Percentiles rank a stretch among this genome's conserved stretches.
These are phyloP conservation scores for Herpetomonas muscarum DNA, from an alignment of 208 protist genomes.

Conservation along the genomic window DNA sequence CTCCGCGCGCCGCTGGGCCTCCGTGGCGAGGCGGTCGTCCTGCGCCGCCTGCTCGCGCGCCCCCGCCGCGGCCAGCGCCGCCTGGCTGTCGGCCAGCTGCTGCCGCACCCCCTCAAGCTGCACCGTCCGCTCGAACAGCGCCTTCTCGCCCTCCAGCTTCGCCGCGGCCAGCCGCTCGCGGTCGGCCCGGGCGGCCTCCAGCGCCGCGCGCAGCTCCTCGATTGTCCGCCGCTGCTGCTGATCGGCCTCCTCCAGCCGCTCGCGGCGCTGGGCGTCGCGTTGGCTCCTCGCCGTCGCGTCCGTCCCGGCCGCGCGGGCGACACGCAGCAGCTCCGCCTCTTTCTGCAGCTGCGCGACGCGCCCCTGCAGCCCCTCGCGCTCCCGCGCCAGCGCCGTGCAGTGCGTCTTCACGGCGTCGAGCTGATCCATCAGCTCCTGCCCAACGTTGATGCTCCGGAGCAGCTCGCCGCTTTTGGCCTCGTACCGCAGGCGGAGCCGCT, in stretches of 20 bases:
- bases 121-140: conserved; percentile 2
- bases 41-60: background rate
- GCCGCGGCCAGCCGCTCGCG: background rate
- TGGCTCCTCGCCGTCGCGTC: background rate
- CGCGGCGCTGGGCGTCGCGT: background rate
- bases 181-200: conserved; percentile 4
- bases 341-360: background rate
- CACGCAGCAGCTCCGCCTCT: background rate
- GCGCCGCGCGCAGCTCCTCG: background rate
- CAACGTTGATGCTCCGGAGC: conserved; percentile 67
- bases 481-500: conserved; percentile 37
- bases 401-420: conserved; percentile 51
- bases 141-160: background rate
- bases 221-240: background rate
- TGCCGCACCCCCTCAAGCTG: background rate
- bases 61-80: background rate
- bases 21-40: background rate
- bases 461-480: conserved; percentile 69
- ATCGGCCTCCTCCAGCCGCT: background rate
- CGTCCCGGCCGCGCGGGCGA: background rate
- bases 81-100: background rate
- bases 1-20: background rate
- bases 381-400: conserved; percentile 39
- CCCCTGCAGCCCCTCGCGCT: conserved; percentile 40
- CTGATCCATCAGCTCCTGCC: conserved; percentile 67